These are phyloP conservation scores for Ustilago shanxiensis DNA, from an alignment of 1,284 basidiomycete genomes.

Conservation along the genomic window DNA sequence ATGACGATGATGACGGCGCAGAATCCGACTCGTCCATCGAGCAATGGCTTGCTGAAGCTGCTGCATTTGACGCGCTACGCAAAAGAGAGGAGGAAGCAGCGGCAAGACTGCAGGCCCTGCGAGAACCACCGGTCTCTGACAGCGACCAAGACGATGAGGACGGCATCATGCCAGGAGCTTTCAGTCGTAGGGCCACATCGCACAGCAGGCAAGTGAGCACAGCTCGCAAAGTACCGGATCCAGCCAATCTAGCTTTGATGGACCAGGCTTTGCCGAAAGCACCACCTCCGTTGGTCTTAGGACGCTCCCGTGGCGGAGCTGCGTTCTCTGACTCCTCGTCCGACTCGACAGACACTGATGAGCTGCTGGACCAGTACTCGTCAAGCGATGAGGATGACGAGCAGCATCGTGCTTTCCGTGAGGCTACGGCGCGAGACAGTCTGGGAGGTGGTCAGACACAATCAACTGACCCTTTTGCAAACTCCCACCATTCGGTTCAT, in stretches of 20 bases:
- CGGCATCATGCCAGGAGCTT: constrained; percentile 38
- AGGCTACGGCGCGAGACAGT: constrained; percentile 10
- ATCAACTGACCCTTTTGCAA: constrained; percentile 18
- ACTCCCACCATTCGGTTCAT: constrained; percentile 30
- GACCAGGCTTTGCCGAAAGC: constrained; percentile 44
- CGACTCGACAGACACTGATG: constrained; percentile 44
- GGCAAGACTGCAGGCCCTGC: constrained; percentile 28
- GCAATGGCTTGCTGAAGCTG: constrained; percentile 49
- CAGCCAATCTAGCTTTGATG: constrained; percentile 35
- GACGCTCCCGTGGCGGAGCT: constrained; percentile 53
- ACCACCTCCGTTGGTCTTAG: constrained; percentile 51
- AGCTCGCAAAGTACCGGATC: constrained; percentile 29
- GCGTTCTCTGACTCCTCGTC: constrained; percentile 55
- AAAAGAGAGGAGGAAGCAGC: constrained; percentile 49
- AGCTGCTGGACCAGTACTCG: constrained; percentile 39
- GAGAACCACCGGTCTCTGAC: constrained; percentile 17
- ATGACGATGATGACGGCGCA: constrained; percentile 36
- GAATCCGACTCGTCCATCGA: constrained; percentile 53
- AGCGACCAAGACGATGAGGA: constrained; percentile 34
- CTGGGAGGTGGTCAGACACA: neutral
- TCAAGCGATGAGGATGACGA: constrained; percentile 48
- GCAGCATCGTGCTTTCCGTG: constrained; percentile 34
- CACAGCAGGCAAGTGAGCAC: constrained; percentile 5
- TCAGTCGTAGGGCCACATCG: neutral
- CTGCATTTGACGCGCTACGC: constrained; percentile 51